Evolutionary conservation across 2,329 filamentous ascomycete genomes (phyloP), one percentile per base, ranked within the genome.

Genomic region (Karstenula rhodostoma): DNA sequence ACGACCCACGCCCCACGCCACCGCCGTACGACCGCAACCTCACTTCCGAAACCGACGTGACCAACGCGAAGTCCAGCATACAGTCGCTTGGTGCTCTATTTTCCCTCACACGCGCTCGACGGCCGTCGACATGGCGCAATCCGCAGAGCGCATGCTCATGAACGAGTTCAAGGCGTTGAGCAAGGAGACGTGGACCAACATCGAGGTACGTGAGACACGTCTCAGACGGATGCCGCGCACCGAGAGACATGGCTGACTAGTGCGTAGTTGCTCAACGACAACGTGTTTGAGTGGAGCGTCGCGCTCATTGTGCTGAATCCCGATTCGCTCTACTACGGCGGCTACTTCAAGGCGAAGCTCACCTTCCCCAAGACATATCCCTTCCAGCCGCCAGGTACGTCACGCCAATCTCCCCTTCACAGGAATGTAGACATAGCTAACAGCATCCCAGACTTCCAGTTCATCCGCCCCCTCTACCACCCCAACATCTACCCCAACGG

Each of bases 401-500:
- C 23, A 29, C 15, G 19, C 42, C 10, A 3, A 22, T 13, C 12
- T 13, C 12, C 15, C 29, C 32, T 19, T 12, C 35, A 17, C n/a
- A n/a, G 44, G 15, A 42, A 37, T 58, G 44, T 32, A 58, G 15
- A 25, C 22, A 19, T 15, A 22, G 44, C 58, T 61, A 27, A 60
- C 50, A n/a, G 15, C 25, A 5, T 12, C 23, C 8, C 32, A 84
- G 90, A 90, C 58, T 98, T 99, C 83, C 89, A 90, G 65, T 98
- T 99, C 80, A 77, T 88, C 19, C 86, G 85, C 35, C 88, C 91
- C 17, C 89, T 98, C 64, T 93, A 88, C 80, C 94, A 99, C 77
- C 94, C 94, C 3, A 99, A 99, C 77, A 89, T 99, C 73, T 98
- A 98, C 81, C 81, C 88, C 6, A 92, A 97, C 77, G 94, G 94